Percentiles rank a stretch among this genome's conserved stretches.
phyloP scores from a whole-genome alignment of 1,284 basidiomycete genomes.

The Bondarzewia mesenterica region DNA sequence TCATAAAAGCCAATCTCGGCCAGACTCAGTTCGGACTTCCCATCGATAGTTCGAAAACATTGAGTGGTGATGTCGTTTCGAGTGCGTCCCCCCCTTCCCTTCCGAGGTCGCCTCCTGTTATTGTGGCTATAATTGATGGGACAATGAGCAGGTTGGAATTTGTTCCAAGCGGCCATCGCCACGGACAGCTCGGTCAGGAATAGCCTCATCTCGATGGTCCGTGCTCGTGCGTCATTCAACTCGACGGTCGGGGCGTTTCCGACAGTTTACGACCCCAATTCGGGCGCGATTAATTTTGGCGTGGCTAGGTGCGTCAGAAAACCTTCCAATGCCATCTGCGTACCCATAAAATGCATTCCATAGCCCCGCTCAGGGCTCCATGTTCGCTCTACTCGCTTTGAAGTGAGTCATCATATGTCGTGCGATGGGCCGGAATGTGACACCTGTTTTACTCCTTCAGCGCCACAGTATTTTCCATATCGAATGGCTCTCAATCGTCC shows the following conservation, averaged over 20 bases:
- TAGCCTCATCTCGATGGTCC: neutral
- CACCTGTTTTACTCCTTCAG: neutral
- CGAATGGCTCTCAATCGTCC: neutral
- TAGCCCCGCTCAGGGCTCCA: neutral
- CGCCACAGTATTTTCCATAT: neutral
- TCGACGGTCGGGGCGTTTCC: neutral
- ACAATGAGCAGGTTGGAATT: neutral
- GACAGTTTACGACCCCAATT: neutral
- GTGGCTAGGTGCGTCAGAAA: neutral
- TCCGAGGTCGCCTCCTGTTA: neutral
- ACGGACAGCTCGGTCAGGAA: neutral
- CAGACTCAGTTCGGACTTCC: neutral
- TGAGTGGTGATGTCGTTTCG: neutral
- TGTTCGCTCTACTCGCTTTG: neutral
- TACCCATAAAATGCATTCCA: neutral
- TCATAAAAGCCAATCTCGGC: neutral
- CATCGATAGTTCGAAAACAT: neutral
- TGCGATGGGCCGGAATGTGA: neutral
- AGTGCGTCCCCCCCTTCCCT: neutral
- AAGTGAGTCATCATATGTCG: neutral
- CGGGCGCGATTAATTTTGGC: neutral
- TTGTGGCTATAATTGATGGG: neutral
- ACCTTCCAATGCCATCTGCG: neutral
- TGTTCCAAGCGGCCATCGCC: neutral
- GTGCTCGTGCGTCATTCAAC: neutral